Evolutionary conservation across 345 rosid genomes (phyloP).

Genomic region (Draba incana): DNA sequence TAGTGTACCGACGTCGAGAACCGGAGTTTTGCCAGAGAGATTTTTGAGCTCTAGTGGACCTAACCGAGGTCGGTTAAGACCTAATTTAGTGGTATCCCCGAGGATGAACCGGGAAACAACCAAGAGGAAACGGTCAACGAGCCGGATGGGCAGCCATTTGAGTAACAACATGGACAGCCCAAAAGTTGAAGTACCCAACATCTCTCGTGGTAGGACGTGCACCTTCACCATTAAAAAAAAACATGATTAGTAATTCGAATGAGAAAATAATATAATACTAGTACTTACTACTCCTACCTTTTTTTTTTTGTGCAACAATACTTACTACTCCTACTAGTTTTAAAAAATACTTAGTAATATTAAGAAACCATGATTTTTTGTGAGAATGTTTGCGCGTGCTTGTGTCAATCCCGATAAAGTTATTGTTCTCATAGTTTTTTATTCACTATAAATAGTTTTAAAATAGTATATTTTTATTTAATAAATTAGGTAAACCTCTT

Average conservation of each 20-base stretch:
- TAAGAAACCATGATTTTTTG: slow-evolving; percentile 1
- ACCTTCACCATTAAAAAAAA: slow-evolving; percentile 57
- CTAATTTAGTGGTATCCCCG: slow-evolving; percentile 70
- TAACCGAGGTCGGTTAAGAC: slow-evolving; percentile 76
- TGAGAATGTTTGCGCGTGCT: slow-evolving; percentile 45
- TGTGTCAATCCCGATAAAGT: slow-evolving; percentile 44
- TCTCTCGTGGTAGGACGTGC: slow-evolving; percentile 92
- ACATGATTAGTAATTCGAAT: slow-evolving; percentile 23
- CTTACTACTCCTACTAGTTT: too few relatives aligned
- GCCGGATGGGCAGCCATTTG: slow-evolving; percentile 78
- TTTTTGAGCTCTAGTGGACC: slow-evolving; percentile 86
- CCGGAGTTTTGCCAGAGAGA: slow-evolving; percentile 83
- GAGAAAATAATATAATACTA: slow-evolving; percentile 15
- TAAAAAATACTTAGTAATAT: too few relatives aligned
- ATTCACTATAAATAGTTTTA: slow-evolving; percentile 24
- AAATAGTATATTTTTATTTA: slow-evolving; percentile 5
- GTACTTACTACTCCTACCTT: background rate
- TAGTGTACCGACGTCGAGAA: slow-evolving; percentile 86
- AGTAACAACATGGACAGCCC: slow-evolving; percentile 92
- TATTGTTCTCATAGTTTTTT: slow-evolving; percentile 24
- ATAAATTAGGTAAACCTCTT: slow-evolving; percentile 37
- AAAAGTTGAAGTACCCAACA: slow-evolving; percentile 94
- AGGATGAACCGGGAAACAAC: slow-evolving; percentile 64
- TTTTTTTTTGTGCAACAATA: too few relatives aligned
- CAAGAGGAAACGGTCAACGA: slow-evolving; percentile 79